Conservation (phyloP, 371 early-diverging fungal species). For the Mortierella sp. region DNA sequence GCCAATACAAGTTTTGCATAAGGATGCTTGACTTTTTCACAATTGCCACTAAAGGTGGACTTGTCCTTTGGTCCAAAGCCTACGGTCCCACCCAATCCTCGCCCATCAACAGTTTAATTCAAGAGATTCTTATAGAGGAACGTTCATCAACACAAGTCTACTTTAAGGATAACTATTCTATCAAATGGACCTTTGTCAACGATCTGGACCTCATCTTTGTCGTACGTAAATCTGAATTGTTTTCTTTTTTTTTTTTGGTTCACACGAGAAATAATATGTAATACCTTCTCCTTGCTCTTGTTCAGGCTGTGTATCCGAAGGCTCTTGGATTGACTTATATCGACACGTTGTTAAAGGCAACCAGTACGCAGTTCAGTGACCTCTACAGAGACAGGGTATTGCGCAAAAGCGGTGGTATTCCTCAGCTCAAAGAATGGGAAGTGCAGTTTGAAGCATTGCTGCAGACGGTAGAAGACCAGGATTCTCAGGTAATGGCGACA, state of each 20-base stretch:
- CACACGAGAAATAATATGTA: background rate
- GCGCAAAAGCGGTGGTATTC: constrained; percentile 22
- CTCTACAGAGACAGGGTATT: constrained; percentile 43
- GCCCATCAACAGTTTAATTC: constrained; percentile 82
- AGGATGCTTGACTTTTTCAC: constrained; percentile 86
- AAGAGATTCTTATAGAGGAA: constrained; percentile 86
- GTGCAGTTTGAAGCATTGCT: constrained; percentile 53
- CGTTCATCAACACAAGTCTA: constrained; percentile 71
- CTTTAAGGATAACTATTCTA: constrained; percentile 72
- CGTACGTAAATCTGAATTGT: constrained; percentile 62
- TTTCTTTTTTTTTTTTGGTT: constrained; percentile 1
- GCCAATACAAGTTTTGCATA: background rate
- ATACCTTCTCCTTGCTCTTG: background rate
- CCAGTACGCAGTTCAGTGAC: constrained; percentile 44
- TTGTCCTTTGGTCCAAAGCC: constrained; percentile 83
- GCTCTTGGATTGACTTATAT: constrained; percentile 88
- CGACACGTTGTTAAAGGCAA: constrained; percentile 84
- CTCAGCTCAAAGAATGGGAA: constrained; percentile 47
- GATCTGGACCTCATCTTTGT: constrained; percentile 91
- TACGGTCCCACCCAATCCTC: constrained; percentile 67
- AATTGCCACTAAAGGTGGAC: constrained; percentile 87
- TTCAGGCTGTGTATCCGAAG: constrained; percentile 91
- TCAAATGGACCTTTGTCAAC: constrained; percentile 90
- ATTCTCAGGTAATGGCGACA: constrained; percentile 25
- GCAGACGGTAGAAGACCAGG: constrained; percentile 54